Percentiles rank a stretch among this genome's conserved stretches.
Conservation (phyloP, 371 early-diverging fungal species). For the Mortierella sp. region DNA sequence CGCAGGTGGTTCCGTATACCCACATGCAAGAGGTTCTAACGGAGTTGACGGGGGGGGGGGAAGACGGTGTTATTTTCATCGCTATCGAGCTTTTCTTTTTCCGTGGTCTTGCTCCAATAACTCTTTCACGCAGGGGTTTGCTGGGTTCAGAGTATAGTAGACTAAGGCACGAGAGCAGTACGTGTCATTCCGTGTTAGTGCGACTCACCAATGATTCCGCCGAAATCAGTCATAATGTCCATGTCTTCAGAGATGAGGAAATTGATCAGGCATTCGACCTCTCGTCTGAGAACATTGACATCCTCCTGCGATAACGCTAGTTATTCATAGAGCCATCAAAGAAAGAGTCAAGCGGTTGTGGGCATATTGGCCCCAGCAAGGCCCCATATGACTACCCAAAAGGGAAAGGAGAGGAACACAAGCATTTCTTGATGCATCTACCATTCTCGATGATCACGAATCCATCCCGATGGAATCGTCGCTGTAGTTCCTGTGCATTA, state of each 20-base stretch:
- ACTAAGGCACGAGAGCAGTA: not conserved
- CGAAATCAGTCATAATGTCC: slow-evolving; percentile 46
- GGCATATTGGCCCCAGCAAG: not conserved
- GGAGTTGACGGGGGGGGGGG: too few relatives aligned
- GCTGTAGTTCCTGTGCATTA: slow-evolving; percentile 2
- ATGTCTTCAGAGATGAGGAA: slow-evolving; percentile 34
- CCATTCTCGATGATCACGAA: slow-evolving; percentile 36
- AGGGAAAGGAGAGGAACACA: too few relatives aligned
- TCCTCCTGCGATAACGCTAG: slow-evolving; percentile 18
- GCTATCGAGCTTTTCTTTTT: too few relatives aligned
- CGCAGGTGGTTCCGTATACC: slow-evolving; percentile 40
- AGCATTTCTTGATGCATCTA: slow-evolving; percentile 7
- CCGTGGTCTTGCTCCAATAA: too few relatives aligned
- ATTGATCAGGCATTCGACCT: slow-evolving; percentile 35
- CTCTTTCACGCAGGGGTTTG: too few relatives aligned
- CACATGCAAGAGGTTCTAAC: slow-evolving; percentile 37
- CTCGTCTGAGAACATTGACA: slow-evolving; percentile 21
- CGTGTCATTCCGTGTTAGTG: too few relatives aligned
- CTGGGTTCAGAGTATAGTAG: not conserved
- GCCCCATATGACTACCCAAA: not conserved
- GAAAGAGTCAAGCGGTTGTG: not conserved
- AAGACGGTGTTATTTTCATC: too few relatives aligned
- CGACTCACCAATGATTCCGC: slow-evolving; percentile 40
- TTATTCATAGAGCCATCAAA: not conserved
- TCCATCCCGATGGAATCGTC: slow-evolving; percentile 42